Evolutionary conservation across 148 eudicot species (phyloP).

Genomic region (Diospyros kaki): DNA sequence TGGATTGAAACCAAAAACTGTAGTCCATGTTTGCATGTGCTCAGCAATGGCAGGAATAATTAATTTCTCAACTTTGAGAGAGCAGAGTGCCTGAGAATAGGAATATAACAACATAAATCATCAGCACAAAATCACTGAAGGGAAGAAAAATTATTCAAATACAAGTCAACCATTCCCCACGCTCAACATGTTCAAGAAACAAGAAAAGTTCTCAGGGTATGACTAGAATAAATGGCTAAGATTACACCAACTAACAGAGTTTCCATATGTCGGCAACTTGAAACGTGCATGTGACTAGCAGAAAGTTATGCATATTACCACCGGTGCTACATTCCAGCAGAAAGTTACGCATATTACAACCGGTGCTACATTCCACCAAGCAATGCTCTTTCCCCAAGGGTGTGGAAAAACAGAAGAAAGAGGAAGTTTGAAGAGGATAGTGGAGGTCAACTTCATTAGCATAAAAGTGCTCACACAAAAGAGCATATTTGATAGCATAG

Average conservation of each 20-base stretch:
- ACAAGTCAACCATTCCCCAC: background rate
- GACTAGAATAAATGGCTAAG: too few species aligned
- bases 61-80: constrained; percentile 70
- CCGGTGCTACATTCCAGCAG: too few species aligned
- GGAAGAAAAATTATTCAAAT: background rate
- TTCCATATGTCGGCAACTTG: background rate
- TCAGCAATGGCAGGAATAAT: constrained; percentile 93
- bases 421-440: too few species aligned
- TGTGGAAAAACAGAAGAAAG: too few species aligned
- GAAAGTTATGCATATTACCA: background rate
- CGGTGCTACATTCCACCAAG: too few species aligned
- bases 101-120: background rate
- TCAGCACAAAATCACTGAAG: background rate
- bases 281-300: background rate
- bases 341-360: background rate
- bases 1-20: constrained; percentile 63
- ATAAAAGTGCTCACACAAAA: too few species aligned
- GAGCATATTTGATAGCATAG: background rate
- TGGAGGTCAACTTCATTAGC: too few species aligned
- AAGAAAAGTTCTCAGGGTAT: background rate
- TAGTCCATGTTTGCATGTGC: constrained; percentile 90
- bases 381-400: too few species aligned
- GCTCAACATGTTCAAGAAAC: background rate
- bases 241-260: too few species aligned
- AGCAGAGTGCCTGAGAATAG: constrained; percentile 53